Conservation (phyloP, 352 stramenopile species). For the Phytophthora boehmeriae region DNA sequence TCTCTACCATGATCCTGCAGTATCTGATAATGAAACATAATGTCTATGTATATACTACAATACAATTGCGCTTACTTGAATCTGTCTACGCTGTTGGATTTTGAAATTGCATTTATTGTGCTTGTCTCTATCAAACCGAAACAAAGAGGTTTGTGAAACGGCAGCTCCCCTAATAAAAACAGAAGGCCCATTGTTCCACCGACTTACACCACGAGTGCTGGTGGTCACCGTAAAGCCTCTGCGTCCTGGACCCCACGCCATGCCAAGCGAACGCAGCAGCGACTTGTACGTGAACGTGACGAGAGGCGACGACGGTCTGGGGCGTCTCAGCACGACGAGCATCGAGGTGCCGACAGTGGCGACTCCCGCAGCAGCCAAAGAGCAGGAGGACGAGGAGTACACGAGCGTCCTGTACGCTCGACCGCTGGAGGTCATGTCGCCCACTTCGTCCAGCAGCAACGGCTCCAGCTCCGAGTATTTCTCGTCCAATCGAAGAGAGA, state of each 20-base stretch:
- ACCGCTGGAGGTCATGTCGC: conserved; percentile 44
- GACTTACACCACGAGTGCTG: too few relatives aligned
- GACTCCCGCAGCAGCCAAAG: background rate
- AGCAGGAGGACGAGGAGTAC: conserved; percentile 34
- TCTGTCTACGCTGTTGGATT: too few relatives aligned
- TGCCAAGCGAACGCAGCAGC: conserved; percentile 32
- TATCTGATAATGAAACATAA: too few relatives aligned
- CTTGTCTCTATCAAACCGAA: too few relatives aligned
- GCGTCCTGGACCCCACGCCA: conserved; percentile 1
- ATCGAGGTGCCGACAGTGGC: conserved; percentile 2
- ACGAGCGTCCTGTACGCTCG: conserved; percentile 35
- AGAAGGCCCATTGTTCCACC: too few relatives aligned
- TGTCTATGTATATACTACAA: too few relatives aligned
- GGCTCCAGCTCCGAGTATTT: conserved; percentile 42
- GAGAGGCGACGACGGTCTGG: conserved; percentile 21
- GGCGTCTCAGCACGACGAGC: conserved; percentile 20
- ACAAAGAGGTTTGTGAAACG: too few relatives aligned
- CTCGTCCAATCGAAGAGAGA: background rate
- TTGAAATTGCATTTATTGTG: too few relatives aligned
- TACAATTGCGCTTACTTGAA: too few relatives aligned
- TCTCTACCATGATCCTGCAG: too few relatives aligned
- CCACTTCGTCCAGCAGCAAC: conserved; percentile 67
- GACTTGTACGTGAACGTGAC: conserved; percentile 49
- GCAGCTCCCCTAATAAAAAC: too few relatives aligned
- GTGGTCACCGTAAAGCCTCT: background rate